Base-by-base conservation (phyloP, 106 monocot species). In the Dendrobium catenatum region DNA sequence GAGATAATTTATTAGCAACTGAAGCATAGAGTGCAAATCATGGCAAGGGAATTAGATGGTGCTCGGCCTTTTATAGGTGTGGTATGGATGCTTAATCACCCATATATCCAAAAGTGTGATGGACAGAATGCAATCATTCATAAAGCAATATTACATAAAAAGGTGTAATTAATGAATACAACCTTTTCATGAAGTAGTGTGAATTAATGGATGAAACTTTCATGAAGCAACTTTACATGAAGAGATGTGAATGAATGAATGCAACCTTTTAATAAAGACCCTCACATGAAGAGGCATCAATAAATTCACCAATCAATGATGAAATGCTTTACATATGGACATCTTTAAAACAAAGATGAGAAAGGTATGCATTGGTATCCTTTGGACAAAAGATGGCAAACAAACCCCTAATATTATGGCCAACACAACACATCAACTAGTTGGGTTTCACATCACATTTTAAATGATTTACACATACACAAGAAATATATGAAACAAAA, bases 31-130 rank as follows among this genome's bases (percentile, higher is more conserved):
- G 2, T 48, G 10, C 58, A 58, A 58, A 58, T 58, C 61, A 61
- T 61, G 61, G n/a, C 61, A 61, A 61, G n/a, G 61, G 22, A 61
- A 9, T 61, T 61, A n/a, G 61, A 61, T n/a, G 61, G 61, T 61
- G 10, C n/a, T 20, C n/a, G n/a, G 7, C n/a, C 22, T 22, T 22
- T 61, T 22, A 61, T n/a, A 61, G 20, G 5, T 61, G 61, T 61
- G 8, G 22, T 61, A n/a, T 1, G n/a, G 20, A 20, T 22, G 10
- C 22, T 61, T 61, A 22, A 61, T n/a, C 61, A 61, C 22, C 15
- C 61, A 22, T n/a, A 61, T n/a, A 58, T 58, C 58, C 22, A 61
- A 20, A 61, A 22, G 61, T 61, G 61, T 61, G 22, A 61, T 19
- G 61, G 61, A 61, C 20, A 61, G 61, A 22, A 61, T 0, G 10